Evolutionary conservation across 2,329 filamentous ascomycete species (phyloP).

Genomic region (Colletotrichum sp.): DNA sequence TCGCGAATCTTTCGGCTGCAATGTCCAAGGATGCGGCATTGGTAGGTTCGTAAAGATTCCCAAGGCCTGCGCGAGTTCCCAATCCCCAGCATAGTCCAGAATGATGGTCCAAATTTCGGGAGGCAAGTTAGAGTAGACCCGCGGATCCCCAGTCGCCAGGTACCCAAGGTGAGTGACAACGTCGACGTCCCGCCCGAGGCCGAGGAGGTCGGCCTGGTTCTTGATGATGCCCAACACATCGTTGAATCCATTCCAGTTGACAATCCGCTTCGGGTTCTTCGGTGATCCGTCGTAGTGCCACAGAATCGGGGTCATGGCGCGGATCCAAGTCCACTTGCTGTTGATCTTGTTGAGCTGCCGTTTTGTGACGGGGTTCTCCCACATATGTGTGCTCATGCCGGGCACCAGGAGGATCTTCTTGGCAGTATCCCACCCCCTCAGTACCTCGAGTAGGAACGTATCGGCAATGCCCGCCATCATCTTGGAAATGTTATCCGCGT

Average conservation of each 20-base stretch:
- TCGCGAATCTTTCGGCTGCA: constrained; percentile 61
- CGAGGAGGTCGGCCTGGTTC: constrained; percentile 78
- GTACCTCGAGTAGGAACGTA: constrained; percentile 78
- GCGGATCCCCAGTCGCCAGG: constrained; percentile 35
- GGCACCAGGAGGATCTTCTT: constrained; percentile 87
- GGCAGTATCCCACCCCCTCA: constrained; percentile 85
- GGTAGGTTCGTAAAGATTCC: constrained; percentile 80
- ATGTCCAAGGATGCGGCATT: constrained; percentile 73
- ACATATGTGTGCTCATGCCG: constrained; percentile 88
- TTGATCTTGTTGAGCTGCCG: constrained; percentile 85
- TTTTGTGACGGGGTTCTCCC: constrained; percentile 88
- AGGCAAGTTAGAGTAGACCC: constrained; percentile 62
- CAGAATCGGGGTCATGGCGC: constrained; percentile 79
- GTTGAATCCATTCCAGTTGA: constrained; percentile 69
- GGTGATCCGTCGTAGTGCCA: constrained; percentile 73
- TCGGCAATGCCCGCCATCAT: constrained; percentile 88
- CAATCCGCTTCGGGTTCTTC: constrained; percentile 55
- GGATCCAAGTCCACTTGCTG: constrained; percentile 86
- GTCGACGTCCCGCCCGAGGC: constrained; percentile 74
- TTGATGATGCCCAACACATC: constrained; percentile 77
- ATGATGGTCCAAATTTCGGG: constrained; percentile 91
- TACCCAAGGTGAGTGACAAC: constrained; percentile 47
- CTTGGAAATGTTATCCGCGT: constrained; percentile 82
- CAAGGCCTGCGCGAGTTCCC: constrained; percentile 85
- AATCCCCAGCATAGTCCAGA: constrained; percentile 83